These are phyloP conservation scores for Solanum virginianum DNA, from an alignment of 257 asterid species.

Conservation along the genomic window DNA sequence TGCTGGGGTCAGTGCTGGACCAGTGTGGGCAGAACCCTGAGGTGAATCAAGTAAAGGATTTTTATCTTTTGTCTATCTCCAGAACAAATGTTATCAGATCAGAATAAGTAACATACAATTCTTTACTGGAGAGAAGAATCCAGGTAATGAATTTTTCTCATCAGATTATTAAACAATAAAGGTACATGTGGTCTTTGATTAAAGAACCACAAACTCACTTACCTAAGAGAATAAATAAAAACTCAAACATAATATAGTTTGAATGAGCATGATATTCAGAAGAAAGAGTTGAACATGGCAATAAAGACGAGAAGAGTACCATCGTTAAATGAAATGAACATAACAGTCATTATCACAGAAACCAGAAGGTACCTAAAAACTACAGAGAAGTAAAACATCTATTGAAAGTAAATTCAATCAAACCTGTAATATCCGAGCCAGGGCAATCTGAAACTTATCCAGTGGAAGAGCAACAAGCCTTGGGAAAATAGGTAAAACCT, in stretches of 20 bases:
- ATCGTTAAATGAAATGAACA: background rate
- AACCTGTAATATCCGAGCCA: slow-evolving; percentile 95
- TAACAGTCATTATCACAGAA: background rate
- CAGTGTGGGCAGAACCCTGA: slow-evolving; percentile 93
- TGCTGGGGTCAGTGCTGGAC: slow-evolving; percentile 95
- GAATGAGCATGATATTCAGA: background rate
- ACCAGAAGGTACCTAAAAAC: background rate
- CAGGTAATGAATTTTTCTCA: background rate
- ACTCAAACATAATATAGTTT: background rate
- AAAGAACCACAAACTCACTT: background rate
- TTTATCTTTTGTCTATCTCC: slow-evolving; percentile 2
- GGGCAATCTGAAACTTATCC: slow-evolving; percentile 89
- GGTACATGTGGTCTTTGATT: background rate
- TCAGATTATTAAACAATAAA: background rate
- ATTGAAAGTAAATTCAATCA: background rate
- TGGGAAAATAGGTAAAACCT: slow-evolving; percentile 92
- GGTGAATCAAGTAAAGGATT: slow-evolving; percentile 8
- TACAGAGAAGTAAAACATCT: background rate
- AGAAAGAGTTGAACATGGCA: background rate
- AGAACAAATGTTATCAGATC: background rate
- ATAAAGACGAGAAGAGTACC: background rate
- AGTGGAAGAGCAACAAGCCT: slow-evolving; percentile 81
- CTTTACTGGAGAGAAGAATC: background rate
- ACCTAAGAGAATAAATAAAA: background rate
- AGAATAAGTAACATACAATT: background rate